Evolutionary conservation across 257 asterid genomes (phyloP), one percentile per base, ranked within the genome.

Genomic region (Solanum lignicaule): DNA sequence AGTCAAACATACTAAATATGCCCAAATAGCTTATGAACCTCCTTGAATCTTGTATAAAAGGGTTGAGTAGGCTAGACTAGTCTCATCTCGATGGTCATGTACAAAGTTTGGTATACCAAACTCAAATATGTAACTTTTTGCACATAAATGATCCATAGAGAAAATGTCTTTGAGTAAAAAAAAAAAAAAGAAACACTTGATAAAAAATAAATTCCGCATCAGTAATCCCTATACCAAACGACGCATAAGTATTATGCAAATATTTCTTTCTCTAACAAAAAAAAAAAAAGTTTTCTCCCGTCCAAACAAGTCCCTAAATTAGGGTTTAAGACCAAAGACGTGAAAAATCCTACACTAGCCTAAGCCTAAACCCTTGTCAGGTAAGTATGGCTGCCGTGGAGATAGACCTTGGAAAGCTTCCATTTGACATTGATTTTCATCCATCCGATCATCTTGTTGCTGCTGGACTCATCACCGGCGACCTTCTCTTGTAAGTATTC

Each of bases 371-470:
- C 20, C 85, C 41, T 82, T 48, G 39, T 82, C 21, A 48, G 23
- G 69, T 20, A 43, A 25, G 35, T 46, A 38, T 86, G 73, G 66
- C 35, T 65, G 41, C 72, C 89, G 74, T 94, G 98, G 98, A 96
- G 94, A 91, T 94, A 87, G 93, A 95, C 75, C 89, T 96, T 86
- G 98, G 90, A 52, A 88, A 92, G 58, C 93, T 88, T 86, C 93
- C 98, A 31, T 95, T 96, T 87, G 98, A 96, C 92, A 89, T 96
- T 21, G 98, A 94, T 90, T 96, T 96, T 90, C 99, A 96, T 87
- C 98, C 99, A 29, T 94, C 95, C 32, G 85, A 83, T 23, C 91
- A 95, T 82, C 88, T 96, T 8, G 98, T 96, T 32, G 98, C 98
- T 38, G 89, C 98, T 33, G 98, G 98, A 55, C 95, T 95, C 88